These are phyloP conservation scores for Talaromyces amestolkiae DNA, from an alignment of 2,329 filamentous ascomycete genomes.

Conservation along the genomic window DNA sequence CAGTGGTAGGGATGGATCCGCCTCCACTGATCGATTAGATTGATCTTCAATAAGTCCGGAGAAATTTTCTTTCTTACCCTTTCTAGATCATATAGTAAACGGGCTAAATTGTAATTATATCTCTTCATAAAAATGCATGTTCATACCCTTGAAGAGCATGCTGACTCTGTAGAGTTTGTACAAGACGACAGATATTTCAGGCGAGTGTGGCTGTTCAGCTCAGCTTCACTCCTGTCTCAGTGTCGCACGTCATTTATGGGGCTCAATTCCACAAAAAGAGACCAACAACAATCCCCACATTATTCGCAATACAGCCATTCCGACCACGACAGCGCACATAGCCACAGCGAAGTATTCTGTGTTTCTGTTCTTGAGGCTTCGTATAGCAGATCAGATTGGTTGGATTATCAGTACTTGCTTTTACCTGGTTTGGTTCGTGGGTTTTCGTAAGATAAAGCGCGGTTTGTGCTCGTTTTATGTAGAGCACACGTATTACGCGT, in stretches of 20 bases:
- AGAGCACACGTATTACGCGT: background rate
- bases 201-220: conserved; percentile 5
- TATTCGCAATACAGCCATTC: background rate
- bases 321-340: background rate
- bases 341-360: background rate
- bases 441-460: background rate
- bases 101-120: background rate
- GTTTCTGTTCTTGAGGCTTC: background rate
- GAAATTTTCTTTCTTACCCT: background rate
- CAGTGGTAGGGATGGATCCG: background rate
- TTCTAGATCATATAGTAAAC: too few species aligned
- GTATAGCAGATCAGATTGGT: background rate
- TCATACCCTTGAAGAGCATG: background rate
- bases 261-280: background rate
- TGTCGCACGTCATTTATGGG: background rate
- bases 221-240: conserved; percentile 1
- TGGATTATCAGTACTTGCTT: background rate
- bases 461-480: background rate
- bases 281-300: background rate
- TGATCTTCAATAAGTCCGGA: background rate
- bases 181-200: background rate
- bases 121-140: background rate
- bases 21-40: background rate
- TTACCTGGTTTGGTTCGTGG: background rate
- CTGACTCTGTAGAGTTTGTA: background rate